Evolutionary conservation across 2,329 filamentous ascomycete species (phyloP).

Genomic region (Aspergillus versicolor): DNA sequence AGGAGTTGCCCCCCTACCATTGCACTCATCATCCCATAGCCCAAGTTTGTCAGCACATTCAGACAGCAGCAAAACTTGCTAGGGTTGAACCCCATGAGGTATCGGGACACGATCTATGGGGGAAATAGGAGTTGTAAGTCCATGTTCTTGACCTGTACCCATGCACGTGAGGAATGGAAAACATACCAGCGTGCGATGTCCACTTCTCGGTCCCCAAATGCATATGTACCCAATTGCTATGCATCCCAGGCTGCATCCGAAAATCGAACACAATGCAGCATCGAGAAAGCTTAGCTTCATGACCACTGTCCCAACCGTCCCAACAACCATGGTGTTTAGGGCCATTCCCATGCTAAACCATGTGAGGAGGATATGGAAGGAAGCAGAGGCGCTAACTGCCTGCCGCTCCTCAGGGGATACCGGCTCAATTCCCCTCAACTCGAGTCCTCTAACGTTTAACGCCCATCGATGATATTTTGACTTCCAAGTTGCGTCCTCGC

Average conservation of each 20-base stretch:
- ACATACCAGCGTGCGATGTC: slow-evolving; percentile 43
- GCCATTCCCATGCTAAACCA: slow-evolving; percentile 43
- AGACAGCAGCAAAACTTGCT: slow-evolving; percentile 41
- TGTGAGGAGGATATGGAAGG: slow-evolving; percentile 34
- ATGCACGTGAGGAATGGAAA: neutral
- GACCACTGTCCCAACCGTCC: slow-evolving; percentile 43
- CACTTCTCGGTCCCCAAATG: slow-evolving; percentile 43
- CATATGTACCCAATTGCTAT: slow-evolving; percentile 42
- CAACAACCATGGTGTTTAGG: slow-evolving; percentile 43
- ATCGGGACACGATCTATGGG: slow-evolving; percentile 40
- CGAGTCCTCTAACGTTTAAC: slow-evolving; percentile 24
- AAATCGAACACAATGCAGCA: slow-evolving; percentile 37
- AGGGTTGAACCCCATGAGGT: slow-evolving; percentile 46
- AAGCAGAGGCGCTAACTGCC: slow-evolving; percentile 22
- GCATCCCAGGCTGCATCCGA: slow-evolving; percentile 37
- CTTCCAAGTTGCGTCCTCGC: slow-evolving; percentile 7
- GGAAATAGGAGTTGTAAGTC: slow-evolving; percentile 11
- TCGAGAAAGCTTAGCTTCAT: slow-evolving; percentile 42
- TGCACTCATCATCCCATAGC: slow-evolving; percentile 44
- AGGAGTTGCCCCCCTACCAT: slow-evolving; percentile 47
- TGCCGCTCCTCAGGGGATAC: slow-evolving; percentile 29
- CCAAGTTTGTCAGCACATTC: slow-evolving; percentile 44
- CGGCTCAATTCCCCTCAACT: slow-evolving; percentile 28
- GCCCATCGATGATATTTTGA: slow-evolving; percentile 26
- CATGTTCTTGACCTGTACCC: neutral